These are phyloP conservation scores for Quercus berberidifolia DNA, from an alignment of 306 rosid genomes.

Conservation along the genomic window DNA sequence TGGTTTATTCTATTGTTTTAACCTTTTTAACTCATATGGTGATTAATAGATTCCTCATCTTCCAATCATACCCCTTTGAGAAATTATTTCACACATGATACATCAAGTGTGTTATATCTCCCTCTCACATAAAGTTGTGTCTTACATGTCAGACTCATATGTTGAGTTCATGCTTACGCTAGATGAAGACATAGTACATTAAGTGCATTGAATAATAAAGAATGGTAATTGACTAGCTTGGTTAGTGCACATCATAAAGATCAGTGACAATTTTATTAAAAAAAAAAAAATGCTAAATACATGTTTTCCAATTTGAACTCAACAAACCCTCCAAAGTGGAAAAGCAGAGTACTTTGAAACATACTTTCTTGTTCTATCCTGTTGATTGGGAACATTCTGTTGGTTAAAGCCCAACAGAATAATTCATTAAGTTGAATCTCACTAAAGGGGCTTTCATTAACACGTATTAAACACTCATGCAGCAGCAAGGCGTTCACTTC, in stretches of 20 bases:
- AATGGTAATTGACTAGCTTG: no score
- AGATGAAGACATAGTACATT: no score
- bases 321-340: conserved; percentile 29
- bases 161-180: no score
- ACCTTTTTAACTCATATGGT: no score
- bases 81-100: no score
- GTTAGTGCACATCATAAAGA: not conserved
- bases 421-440: conserved; percentile 37
- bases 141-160: no score
- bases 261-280: conserved; percentile 15
- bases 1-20: no score
- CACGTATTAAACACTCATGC: not conserved
- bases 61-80: no score
- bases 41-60: no score
- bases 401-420: conserved; percentile 60
- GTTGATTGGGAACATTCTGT: conserved; percentile 44
- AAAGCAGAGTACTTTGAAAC: conserved; percentile 19
- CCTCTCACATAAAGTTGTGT: no score
- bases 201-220: no score
- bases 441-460: not conserved
- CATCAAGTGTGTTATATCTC: no score
- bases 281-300: conserved; percentile 1
- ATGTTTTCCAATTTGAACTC: conserved; percentile 24
- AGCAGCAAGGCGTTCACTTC: not conserved
- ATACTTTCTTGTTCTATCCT: conserved; percentile 23